Conservation (phyloP, 495 filamentous ascomycete species). For the Jackrogersella minutella region DNA sequence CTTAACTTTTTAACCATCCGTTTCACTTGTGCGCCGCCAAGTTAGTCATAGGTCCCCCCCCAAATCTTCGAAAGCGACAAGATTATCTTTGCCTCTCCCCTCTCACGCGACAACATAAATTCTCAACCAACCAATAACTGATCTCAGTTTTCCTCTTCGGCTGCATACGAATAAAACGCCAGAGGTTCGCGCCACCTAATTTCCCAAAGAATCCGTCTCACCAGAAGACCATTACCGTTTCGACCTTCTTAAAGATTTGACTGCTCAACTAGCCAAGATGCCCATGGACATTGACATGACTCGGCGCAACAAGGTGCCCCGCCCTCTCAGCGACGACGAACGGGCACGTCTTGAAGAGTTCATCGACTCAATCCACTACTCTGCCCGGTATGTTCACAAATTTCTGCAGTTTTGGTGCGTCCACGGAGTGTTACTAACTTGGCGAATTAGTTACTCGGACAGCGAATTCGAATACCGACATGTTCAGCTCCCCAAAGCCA, state of each 20-base stretch:
- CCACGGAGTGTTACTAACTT: slow-evolving; percentile 22
- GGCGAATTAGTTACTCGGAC: slow-evolving; percentile 76
- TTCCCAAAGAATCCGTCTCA: background rate
- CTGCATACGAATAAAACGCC: background rate
- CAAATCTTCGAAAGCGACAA: slow-evolving; percentile 16
- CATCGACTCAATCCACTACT: slow-evolving; percentile 92
- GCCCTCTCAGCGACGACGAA: slow-evolving; percentile 81
- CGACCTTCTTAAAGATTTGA: background rate
- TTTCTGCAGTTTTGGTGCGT: background rate
- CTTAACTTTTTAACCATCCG: background rate
- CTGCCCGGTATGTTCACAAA: slow-evolving; percentile 71
- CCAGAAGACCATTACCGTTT: background rate
- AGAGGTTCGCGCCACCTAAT: background rate
- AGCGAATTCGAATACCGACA: slow-evolving; percentile 91
- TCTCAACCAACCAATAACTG: background rate
- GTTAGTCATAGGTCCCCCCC: slow-evolving; percentile 2
- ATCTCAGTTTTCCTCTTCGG: background rate
- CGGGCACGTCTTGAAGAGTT: slow-evolving; percentile 86
- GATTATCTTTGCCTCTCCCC: slow-evolving; percentile 13
- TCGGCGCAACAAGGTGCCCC: slow-evolving; percentile 84
- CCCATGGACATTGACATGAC: slow-evolving; percentile 77
- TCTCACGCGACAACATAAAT: slow-evolving; percentile 39
- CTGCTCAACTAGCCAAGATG: slow-evolving; percentile 29
- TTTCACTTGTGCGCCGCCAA: slow-evolving; percentile 21
- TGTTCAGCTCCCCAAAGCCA: slow-evolving; percentile 94